Conservation (phyloP, 2,329 filamentous ascomycete species). For the Talaromyces sp. region DNA sequence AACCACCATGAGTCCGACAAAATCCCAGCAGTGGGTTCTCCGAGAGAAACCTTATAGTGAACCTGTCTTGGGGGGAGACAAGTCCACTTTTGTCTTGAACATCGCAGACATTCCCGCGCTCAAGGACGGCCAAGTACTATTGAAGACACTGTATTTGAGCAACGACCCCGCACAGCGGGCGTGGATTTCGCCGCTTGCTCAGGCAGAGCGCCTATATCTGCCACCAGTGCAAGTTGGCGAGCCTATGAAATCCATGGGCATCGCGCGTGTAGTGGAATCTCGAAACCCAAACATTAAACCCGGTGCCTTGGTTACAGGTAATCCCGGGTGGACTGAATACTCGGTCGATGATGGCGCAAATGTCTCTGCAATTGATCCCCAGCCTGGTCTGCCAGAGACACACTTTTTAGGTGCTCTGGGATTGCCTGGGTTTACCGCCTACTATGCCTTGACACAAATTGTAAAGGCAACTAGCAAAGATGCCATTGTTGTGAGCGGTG, state of each 20-base stretch:
- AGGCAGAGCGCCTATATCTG: neutral
- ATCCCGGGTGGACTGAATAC: neutral
- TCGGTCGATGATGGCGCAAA: neutral
- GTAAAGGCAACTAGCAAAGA: conserved; percentile 5
- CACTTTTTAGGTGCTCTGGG: conserved; percentile 10
- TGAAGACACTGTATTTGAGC: neutral
- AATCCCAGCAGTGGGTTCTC: neutral
- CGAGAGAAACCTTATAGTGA: neutral
- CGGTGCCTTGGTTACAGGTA: neutral
- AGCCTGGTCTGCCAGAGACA: neutral
- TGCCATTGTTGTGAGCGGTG: conserved; percentile 10
- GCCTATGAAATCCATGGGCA: neutral
- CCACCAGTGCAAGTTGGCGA: neutral
- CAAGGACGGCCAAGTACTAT: neutral
- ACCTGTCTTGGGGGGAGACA: neutral
- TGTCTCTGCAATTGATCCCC: neutral
- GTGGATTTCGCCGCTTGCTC: neutral
- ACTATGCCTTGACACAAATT: conserved; percentile 10
- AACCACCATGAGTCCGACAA: neutral
- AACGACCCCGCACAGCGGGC: neutral
- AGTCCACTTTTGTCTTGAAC: neutral
- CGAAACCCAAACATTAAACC: neutral
- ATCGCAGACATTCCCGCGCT: neutral
- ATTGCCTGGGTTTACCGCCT: conserved; percentile 11
- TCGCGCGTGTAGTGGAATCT: neutral